phyloP scores from a whole-genome alignment of 768 basidiomycete genomes.

The Agaricus sinodeliciosus region DNA sequence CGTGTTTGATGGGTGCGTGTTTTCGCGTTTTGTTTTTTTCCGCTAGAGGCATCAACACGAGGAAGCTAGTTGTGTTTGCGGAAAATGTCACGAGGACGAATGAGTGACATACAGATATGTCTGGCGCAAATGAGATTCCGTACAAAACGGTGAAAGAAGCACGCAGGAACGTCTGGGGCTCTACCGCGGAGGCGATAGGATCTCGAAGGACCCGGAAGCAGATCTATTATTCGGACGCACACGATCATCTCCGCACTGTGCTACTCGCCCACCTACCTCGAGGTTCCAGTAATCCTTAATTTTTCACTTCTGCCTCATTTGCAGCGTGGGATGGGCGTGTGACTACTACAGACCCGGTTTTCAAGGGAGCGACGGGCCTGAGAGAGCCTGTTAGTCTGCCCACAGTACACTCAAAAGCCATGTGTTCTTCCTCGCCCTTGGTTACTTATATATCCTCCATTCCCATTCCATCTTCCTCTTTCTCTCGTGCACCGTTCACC shows the following conservation, averaged over 20 bases:
- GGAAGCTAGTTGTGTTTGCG: not conserved
- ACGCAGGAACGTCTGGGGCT: not conserved
- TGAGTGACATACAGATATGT: no score
- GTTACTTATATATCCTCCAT: constrained; percentile 27
- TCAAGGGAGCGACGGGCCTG: constrained; percentile 12
- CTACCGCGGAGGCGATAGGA: constrained; percentile 5
- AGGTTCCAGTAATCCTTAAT: constrained; percentile 1
- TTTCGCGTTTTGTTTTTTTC: not conserved
- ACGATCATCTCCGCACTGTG: constrained; percentile 10
- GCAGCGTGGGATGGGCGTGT: constrained; percentile 12
- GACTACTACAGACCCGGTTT: constrained; percentile 9
- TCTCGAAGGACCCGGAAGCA: constrained; percentile 1
- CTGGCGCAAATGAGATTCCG: no score
- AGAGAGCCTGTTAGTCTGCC: constrained; percentile 7
- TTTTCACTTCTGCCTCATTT: not conserved
- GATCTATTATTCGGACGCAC: constrained; percentile 9
- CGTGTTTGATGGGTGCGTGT: not conserved
- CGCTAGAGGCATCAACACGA: constrained; percentile 1
- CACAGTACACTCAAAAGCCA: constrained; percentile 24
- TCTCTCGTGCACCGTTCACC: constrained; percentile 18
- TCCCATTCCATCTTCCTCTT: constrained; percentile 20
- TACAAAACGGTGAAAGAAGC: not conserved
- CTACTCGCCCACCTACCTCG: constrained; percentile 1
- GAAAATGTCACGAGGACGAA: not conserved
- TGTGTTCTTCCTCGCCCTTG: constrained; percentile 36